Conservation (phyloP, 1,284 basidiomycete species). For the Xerocomus amazonicus region DNA sequence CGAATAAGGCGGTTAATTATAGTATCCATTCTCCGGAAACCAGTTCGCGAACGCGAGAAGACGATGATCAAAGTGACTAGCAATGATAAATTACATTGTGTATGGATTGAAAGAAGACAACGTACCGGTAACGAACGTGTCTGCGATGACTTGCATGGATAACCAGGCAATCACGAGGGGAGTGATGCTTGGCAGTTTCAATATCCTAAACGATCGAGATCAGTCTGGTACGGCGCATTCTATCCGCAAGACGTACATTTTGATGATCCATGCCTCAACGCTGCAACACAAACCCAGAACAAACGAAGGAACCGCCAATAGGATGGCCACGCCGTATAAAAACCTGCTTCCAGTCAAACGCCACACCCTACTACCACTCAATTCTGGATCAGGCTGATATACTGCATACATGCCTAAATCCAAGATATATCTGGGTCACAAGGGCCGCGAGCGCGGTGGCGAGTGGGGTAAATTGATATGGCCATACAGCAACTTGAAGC, state of each 20-base stretch:
- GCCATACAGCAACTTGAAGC: conserved; percentile 29
- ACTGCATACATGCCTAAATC: neutral
- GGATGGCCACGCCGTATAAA: conserved; percentile 33
- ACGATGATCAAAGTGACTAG: conserved; percentile 33
- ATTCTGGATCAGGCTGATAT: neutral
- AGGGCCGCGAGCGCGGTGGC: conserved; percentile 42
- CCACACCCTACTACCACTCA: conserved; percentile 19
- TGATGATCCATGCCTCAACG: conserved; percentile 37
- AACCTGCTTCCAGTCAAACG: conserved; percentile 36
- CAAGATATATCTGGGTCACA: conserved; percentile 34
- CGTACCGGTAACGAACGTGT: conserved; percentile 40
- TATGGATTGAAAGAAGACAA: neutral
- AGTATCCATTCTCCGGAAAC: conserved; percentile 42
- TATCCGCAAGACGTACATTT: conserved; percentile 29
- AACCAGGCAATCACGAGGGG: conserved; percentile 39
- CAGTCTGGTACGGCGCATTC: neutral
- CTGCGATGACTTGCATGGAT: conserved; percentile 37
- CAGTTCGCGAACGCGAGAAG: conserved; percentile 41
- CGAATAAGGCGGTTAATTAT: conserved; percentile 45
- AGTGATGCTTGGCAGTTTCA: conserved; percentile 20
- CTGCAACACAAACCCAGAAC: conserved; percentile 38
- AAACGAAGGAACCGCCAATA: conserved; percentile 36
- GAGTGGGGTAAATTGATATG: conserved; percentile 39
- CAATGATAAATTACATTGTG: neutral
- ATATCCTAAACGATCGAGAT: conserved; percentile 20